These are phyloP conservation scores for Beauveria sp. DNA, from an alignment of 2,329 filamentous ascomycete genomes.

Conservation along the genomic window DNA sequence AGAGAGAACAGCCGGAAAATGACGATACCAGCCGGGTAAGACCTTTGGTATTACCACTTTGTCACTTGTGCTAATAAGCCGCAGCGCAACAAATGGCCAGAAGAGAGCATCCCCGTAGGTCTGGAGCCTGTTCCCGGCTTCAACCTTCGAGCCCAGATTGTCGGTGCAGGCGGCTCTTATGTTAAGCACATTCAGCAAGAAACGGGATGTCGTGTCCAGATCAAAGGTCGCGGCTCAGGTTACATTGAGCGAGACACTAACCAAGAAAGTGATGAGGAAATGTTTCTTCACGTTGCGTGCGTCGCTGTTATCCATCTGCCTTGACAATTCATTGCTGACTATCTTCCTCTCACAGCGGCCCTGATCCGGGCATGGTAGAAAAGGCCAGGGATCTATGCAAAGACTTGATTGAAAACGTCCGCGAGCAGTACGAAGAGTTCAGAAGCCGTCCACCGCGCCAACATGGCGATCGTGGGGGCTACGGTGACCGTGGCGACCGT, in stretches of 20 bases:
- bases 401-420: conserved; percentile 79
- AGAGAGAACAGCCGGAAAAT: conserved; percentile 70
- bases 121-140: conserved; percentile 90
- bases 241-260: conserved; percentile 88
- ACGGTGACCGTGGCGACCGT: conserved; percentile 30
- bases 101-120: conserved; percentile 85
- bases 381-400: conserved; percentile 83
- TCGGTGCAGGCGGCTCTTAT: conserved; percentile 87
- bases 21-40: conserved; percentile 84
- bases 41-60: conserved; percentile 2
- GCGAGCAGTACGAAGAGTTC: conserved; percentile 82
- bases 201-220: conserved; percentile 91
- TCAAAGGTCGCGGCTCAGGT: conserved; percentile 92
- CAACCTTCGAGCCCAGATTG: conserved; percentile 91
- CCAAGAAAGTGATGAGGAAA: conserved; percentile 85
- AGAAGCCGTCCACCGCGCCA: conserved; percentile 70
- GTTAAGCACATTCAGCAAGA: conserved; percentile 98
- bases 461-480: conserved; percentile 44
- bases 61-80: conserved; percentile 11
- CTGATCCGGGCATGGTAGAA: conserved; percentile 77
- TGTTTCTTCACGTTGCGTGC: conserved; percentile 94
- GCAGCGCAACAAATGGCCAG: conserved; percentile 98
- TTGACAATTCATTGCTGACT: conserved; percentile 23
- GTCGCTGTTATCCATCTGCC: conserved; percentile 26
- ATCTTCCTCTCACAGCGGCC: conserved; percentile 51